A percentile compares a stretch with the other conserved stretches of the same genome.
Evolutionary conservation across 441 rosid species (phyloP).

Genomic region (Corymbia citriodora): DNA sequence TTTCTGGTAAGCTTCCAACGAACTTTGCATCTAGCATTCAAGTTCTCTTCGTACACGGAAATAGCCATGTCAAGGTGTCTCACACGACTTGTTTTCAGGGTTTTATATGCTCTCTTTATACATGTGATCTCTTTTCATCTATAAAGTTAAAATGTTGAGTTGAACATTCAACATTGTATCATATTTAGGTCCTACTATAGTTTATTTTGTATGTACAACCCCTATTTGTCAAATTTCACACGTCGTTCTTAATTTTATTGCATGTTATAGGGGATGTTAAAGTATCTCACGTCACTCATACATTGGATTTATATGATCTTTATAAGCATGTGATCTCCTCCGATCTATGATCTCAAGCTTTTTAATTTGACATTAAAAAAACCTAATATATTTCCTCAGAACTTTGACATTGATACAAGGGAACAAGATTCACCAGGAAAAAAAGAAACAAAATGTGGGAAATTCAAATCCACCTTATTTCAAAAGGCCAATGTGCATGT

Average conservation of each 20-base stretch:
- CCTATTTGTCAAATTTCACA: rapidly evolving
- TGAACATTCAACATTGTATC: neutral
- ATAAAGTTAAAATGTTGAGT: neutral
- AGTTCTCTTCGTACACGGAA: neutral
- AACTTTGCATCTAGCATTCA: neutral
- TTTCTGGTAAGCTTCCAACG: neutral
- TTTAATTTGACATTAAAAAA: neutral
- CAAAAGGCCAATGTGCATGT: neutral
- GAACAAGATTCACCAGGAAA: neutral
- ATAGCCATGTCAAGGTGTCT: neutral
- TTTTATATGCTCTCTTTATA: neutral
- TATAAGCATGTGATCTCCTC: neutral
- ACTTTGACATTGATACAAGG: neutral
- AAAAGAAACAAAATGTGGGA: neutral
- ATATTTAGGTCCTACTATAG: rapidly evolving
- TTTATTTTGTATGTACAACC: neutral
- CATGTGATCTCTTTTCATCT: neutral
- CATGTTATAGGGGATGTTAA: neutral
- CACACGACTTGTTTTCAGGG: rapidly evolving
- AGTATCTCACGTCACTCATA: neutral
- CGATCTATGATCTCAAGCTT: neutral
- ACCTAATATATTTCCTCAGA: neutral
- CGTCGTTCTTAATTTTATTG: rapidly evolving
- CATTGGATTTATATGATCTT: rapidly evolving
- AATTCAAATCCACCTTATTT: neutral